Base-by-base conservation (phyloP, 1,284 basidiomycete species). In the Malassezia equina region DNA sequence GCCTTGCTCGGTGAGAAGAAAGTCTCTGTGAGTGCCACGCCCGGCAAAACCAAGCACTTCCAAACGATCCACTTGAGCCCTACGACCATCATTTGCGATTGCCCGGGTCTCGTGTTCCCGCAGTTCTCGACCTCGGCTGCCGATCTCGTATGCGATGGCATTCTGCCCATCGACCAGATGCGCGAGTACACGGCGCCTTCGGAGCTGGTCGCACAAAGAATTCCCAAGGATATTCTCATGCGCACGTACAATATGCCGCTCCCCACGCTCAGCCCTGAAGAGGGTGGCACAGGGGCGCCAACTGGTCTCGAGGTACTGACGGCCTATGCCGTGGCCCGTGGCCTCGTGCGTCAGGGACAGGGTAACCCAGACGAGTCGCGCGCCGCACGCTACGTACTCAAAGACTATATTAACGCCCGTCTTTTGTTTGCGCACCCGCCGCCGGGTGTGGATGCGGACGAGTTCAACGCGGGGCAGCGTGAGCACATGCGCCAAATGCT, bases 301-400 rank as follows among this genome's bases (percentile, higher is more conserved):
- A 84, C 82, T 0, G 88, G 88, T 31, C 84, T 89, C 67, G 86
- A 90, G 69, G 79, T 98, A 51, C 78, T 98, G 21, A 81, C 87
- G 24, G 80, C 89, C 4, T 93, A 94, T 79, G 90, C 91, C 0
- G 60, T 71, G 4, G 71, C 59, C n/a, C 80, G 93, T 65, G 94
- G 94, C 24, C 93, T 87, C 76, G 87, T 85, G 64, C 84, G 93
- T 44, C 84, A 91, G 9, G 90, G 93, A 1, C 89, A 93, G 77
- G 94, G 94, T 47, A 94, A 93, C 75, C 91, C 94, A 2, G 94
- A 99, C 73, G 91, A 95, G 75, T 89, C 91, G 21, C 84, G 90
- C 50, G 85, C 93, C 0, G 88, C 93, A 12, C 83, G 94, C 56
- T 87, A 87, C 71, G 81, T 99, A 51, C 81, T 99, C 53, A 99